phyloP scores from a whole-genome alignment of 2,329 filamentous ascomycete genomes.

The Fusarium algeriense region DNA sequence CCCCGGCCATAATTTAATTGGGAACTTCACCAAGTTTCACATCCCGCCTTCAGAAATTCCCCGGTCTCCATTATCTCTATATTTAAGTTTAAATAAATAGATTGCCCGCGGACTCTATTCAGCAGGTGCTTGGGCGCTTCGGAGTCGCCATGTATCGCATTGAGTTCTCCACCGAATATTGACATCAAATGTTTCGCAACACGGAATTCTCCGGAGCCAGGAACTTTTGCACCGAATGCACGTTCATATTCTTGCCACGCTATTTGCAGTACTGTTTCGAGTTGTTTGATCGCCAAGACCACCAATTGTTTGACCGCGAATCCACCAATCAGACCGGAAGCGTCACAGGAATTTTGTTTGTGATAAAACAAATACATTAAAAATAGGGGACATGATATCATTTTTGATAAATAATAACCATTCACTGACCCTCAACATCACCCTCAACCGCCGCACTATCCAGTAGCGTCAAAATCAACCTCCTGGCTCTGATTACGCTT shows the following conservation, averaged over 20 bases:
- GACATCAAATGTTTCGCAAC: neutral
- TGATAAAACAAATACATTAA: neutral
- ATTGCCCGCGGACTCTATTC: neutral
- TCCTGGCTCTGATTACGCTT: neutral
- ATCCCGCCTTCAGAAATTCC: neutral
- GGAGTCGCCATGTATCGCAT: neutral
- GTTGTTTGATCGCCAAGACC: constrained; percentile 1
- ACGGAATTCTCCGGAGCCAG: neutral
- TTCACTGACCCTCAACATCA: neutral
- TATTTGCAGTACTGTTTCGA: constrained; percentile 3
- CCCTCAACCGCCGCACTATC: neutral
- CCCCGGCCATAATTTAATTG: neutral
- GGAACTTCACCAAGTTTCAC: neutral
- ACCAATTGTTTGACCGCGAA: neutral
- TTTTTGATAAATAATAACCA: neutral
- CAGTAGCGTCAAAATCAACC: neutral
- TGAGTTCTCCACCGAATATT: neutral
- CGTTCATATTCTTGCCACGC: neutral
- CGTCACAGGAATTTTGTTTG: neutral
- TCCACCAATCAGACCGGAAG: neutral
- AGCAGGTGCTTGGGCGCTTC: neutral
- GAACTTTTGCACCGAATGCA: neutral
- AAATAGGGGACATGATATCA: neutral
- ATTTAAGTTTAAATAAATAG: constrained; percentile 3
- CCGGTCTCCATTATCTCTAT: neutral